phyloP scores from a whole-genome alignment of 2,329 filamentous ascomycete species.

The Thielaviopsis euricoi region DNA sequence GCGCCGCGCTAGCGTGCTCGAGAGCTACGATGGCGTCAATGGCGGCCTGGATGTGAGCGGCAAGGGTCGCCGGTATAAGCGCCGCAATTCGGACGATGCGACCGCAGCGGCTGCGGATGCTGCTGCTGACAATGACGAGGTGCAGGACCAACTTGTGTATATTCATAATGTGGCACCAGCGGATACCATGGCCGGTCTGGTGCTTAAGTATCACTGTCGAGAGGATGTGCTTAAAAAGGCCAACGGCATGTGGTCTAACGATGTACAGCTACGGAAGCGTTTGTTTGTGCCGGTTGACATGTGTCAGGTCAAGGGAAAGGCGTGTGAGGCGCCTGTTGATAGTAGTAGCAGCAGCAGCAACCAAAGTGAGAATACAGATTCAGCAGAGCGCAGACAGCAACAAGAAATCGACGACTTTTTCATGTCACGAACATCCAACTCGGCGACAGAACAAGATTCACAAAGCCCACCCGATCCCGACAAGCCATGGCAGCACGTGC shows the following conservation, averaged over 20 bases:
- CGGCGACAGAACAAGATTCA: neutral
- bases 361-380: neutral
- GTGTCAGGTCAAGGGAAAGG: slow-evolving; percentile 65
- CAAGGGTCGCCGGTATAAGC: slow-evolving; percentile 37
- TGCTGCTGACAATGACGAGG: slow-evolving; percentile 33
- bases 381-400: slow-evolving; percentile 6
- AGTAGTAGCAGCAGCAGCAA: neutral
- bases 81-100: slow-evolving; percentile 52
- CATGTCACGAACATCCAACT: slow-evolving; percentile 1
- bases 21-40: slow-evolving; percentile 44
- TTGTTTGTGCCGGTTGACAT: slow-evolving; percentile 79
- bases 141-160: slow-evolving; percentile 70
- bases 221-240: slow-evolving; percentile 69
- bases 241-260: slow-evolving; percentile 89
- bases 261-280: slow-evolving; percentile 70
- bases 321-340: slow-evolving; percentile 36
- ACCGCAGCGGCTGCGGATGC: slow-evolving; percentile 17
- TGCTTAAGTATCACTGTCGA: slow-evolving; percentile 77
- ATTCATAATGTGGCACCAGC: slow-evolving; percentile 67
- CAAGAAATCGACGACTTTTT: slow-evolving; percentile 8
- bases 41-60: slow-evolving; percentile 38
- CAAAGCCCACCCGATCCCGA: slow-evolving; percentile 23
- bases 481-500: slow-evolving; percentile 66
- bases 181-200: slow-evolving; percentile 82
- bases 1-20: slow-evolving; percentile 41